Evolutionary conservation across 2,329 filamentous ascomycete genomes (phyloP), one percentile per base, ranked within the genome.

Genomic region (Furcasterigmium furcatum): DNA sequence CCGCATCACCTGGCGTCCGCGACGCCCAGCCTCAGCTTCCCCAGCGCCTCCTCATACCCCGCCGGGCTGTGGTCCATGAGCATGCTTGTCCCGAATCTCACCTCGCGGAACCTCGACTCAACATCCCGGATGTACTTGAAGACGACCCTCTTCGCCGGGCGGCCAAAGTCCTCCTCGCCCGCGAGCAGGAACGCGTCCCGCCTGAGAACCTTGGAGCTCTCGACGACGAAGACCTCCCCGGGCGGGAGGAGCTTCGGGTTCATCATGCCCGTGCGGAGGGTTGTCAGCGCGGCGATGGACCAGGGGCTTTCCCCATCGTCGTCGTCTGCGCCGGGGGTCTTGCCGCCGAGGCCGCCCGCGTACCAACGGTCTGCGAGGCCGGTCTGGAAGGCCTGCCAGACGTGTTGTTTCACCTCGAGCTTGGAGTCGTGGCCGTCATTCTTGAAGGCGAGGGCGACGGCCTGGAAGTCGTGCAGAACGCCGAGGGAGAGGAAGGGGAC

Each of bases 41-140:
- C 77, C 54, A 91, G 63, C 47, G 80, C 82, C 48, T 80, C 77
- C 63, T 91, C 87, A 58, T 91, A 91, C 52, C 82, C 74, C 21
- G 80, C 85, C 4, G 87, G 87, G 52, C 80, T 88, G 59, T 91
- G 87, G 60, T 91, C 87, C 48, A 80, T 74, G 63, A 91, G 69
- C 84, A 90, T 88, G 39, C 84, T 82, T 20, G 82, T 79, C 5
- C 82, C 84, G 59, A 91, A 90, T 36, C 77, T 72, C 35, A 90
- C 69, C 65, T 91, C 87, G 22, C 79, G 73, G 60, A 91, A 91
- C 44, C 80, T 70, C 19, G 73, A 73, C 58, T 89, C 85, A 24
- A 89, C 86, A 60, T 91, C 82, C 46, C 79, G 70, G 12, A 91
- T 75, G 49, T 88, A 87, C 58, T 80, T 84, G 41, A 91, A 66